A percentile compares a stretch with the other conserved stretches of the same genome.
phyloP scores from a whole-genome alignment of 345 rosid genomes.

The Carallia pectinifolia region DNA sequence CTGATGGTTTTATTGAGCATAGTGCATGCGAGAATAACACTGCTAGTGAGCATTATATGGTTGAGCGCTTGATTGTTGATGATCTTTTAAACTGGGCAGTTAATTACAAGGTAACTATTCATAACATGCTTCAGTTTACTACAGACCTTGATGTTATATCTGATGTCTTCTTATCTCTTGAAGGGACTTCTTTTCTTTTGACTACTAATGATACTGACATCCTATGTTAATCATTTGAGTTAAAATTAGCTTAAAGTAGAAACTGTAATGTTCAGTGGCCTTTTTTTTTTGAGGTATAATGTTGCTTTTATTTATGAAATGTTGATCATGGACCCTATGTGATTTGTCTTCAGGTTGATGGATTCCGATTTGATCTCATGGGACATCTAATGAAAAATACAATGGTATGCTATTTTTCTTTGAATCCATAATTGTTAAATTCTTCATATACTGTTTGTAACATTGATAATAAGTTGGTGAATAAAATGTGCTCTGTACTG shows the following conservation, averaged over 20 bases:
- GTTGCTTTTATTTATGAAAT: constrained; percentile 11
- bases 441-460: too few species aligned
- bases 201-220: not conserved
- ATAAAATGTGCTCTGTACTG: too few species aligned
- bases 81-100: constrained; percentile 82
- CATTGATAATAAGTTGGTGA: too few species aligned
- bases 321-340: constrained; percentile 15
- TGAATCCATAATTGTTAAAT: not conserved
- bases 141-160: not conserved
- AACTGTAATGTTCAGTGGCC: not conserved
- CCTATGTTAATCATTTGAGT: not conserved
- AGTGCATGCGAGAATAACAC: constrained; percentile 92
- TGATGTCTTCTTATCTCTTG: not conserved
- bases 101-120: constrained; percentile 72
- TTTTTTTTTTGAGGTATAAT: constrained; percentile 1
- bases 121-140: not conserved
- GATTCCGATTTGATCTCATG: constrained; percentile 97
- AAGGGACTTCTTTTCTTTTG: constrained; percentile 9
- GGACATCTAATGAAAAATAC: constrained; percentile 92
- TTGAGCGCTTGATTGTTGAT: constrained; percentile 76
- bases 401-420: constrained; percentile 55
- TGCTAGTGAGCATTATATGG: constrained; percentile 98
- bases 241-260: constrained; percentile 1
- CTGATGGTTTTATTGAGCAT: constrained; percentile 75
- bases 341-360: constrained; percentile 70